Conservation (phyloP, 768 basidiomycete genomes). For the Mrakia gelida region DNA sequence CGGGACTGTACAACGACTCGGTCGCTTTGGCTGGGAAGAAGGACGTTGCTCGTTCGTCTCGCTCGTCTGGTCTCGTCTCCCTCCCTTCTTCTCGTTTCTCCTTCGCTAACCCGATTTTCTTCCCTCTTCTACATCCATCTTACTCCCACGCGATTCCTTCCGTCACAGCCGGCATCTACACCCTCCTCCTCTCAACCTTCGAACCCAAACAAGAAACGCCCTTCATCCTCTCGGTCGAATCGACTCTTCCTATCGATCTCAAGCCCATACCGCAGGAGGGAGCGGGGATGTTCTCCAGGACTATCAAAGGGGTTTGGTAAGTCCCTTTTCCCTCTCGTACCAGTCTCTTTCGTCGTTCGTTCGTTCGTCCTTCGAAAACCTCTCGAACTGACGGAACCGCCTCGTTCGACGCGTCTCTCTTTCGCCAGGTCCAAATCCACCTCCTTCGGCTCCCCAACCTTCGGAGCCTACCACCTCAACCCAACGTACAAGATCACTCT, state of each 20-base stretch:
- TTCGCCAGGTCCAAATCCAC: not conserved
- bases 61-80: not conserved
- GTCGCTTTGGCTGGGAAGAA: constrained; percentile 53
- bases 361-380: not conserved
- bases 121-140: not conserved
- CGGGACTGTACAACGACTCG: constrained; percentile 78
- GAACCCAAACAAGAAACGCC: constrained; percentile 64
- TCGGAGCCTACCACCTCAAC: constrained; percentile 12
- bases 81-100: not conserved
- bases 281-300: constrained; percentile 79
- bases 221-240: constrained; percentile 63
- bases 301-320: constrained; percentile 69
- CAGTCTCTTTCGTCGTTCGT: too few species aligned
- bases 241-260: constrained; percentile 59
- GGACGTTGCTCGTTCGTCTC: constrained; percentile 47
- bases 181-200: constrained; percentile 78
- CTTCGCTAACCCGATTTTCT: not conserved
- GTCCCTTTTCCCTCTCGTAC: constrained; percentile 35
- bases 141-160: too few species aligned
- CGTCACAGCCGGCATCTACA: constrained; percentile 67
- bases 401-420: not conserved
- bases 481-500: constrained; percentile 15
- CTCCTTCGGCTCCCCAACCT: constrained; percentile 22
- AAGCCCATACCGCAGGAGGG: constrained; percentile 73
- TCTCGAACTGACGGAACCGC: not conserved